Evolutionary conservation across 106 monocot genomes (phyloP), one percentile per base, ranked within the genome.

Genomic region (Dendrobium chrysotoxum): DNA sequence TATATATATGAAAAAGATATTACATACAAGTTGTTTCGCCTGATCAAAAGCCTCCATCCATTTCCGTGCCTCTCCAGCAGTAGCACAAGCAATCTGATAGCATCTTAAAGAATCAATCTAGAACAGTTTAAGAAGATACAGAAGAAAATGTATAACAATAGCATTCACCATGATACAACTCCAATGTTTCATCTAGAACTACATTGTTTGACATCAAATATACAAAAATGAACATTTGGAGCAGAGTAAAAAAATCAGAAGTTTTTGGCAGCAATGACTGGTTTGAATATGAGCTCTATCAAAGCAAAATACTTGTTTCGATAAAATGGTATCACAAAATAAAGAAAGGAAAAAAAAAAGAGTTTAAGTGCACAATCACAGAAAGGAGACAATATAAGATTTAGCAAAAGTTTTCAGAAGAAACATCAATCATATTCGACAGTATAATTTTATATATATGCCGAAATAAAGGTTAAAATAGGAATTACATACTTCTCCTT

Each of bases 1-100:
- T 46, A 23, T 76, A 47, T 45, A 44, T 46, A 25, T 76, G 47
- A 76, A 47, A 46, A 76, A 28, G 12, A 68, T 42, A 38, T 17
- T 72, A 53, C 53, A 68, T 79, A 97, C 97, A 87, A 89, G 94
- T 84, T 89, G 94, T 80, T 98, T 98, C 40, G 89, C 94, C 72
- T 92, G 87, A 42, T 98, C 97, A 82, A 98, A 95, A 77, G 94
- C 97, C 82, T 94, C 94, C 40, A 91, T 76, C 97, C 97, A 98
- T 80, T 98, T 91, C 4, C 77, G 85, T 50, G 88, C 85, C 57
- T 95, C 97, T 74, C 91, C 91, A 50, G 89, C 85, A 42, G 88
- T 77, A 75, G 85, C 91, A 91, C 94, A 98, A 79, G 94, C 97
- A 92, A 98, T 92, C 97, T 94, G 84, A 72, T 21, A 80, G 77